Conservation (phyloP, 192 early-diverging fungal species). For the Mortierella antarctica region DNA sequence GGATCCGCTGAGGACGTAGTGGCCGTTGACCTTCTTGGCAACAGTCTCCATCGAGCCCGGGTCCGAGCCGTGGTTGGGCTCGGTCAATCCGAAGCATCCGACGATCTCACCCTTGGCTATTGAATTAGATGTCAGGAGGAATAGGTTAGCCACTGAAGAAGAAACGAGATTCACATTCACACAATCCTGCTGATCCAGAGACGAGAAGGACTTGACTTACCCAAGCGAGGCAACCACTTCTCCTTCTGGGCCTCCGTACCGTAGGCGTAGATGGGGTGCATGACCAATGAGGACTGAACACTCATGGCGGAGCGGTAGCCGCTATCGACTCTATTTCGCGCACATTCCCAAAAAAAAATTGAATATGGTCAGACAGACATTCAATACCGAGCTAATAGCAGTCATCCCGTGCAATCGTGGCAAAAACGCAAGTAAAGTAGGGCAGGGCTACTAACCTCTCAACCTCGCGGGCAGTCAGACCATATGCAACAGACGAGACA, state of each 20-base stretch:
- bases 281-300: conserved; percentile 98
- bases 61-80: conserved; percentile 98
- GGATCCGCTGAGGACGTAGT: conserved; percentile 85
- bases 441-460: conserved; percentile 69
- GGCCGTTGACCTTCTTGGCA: conserved; percentile 77
- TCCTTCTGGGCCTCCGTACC: conserved; percentile 89
- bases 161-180: neutral
- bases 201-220: conserved; percentile 52
- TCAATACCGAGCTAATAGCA: neutral
- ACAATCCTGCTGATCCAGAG: neutral
- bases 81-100: conserved; percentile 95
- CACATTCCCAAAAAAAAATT: conserved; percentile 7
- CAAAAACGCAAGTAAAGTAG: neutral
- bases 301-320: conserved; percentile 99
- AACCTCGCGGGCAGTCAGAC: conserved; percentile 95
- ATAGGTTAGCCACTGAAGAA: too few relatives aligned
- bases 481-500: conserved; percentile 97
- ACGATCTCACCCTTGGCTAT: conserved; percentile 87
- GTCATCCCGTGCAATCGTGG: neutral
- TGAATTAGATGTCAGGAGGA: neutral
- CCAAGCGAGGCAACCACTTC: conserved; percentile 91
- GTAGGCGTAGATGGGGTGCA: conserved; percentile 98
- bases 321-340: conserved; percentile 77
- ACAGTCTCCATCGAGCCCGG: conserved; percentile 93
- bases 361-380: neutral